Percentiles rank a stretch among this genome's conserved stretches.
Conservation (phyloP, 441 rosid genomes). For the Gossypium lobatum region DNA sequence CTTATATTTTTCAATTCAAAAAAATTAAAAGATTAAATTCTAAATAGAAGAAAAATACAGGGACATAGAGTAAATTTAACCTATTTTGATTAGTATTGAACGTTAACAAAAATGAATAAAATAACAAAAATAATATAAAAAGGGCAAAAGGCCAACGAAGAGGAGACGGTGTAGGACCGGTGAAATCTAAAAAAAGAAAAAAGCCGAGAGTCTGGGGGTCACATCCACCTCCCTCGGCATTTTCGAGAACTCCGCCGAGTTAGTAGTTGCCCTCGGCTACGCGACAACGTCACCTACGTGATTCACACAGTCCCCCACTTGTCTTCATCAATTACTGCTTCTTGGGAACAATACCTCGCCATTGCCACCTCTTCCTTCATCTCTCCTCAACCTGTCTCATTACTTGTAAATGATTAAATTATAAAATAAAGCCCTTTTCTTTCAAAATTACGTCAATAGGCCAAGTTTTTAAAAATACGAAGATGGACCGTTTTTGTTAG, state of each 20-base stretch:
- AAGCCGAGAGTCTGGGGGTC: neutral
- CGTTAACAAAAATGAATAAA: too few species aligned
- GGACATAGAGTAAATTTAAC: too few species aligned
- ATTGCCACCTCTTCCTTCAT: neutral
- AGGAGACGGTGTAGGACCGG: conserved; percentile 7
- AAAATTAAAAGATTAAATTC: neutral
- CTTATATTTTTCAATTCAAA: too few species aligned
- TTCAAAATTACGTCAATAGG: too few species aligned
- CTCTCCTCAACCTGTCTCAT: neutral
- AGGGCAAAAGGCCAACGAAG: neutral
- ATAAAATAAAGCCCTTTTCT: too few species aligned
- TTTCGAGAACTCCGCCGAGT: neutral
- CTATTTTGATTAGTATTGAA: too few species aligned
- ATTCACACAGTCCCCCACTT: neutral
- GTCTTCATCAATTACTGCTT: neutral
- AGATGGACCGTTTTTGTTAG: too few species aligned
- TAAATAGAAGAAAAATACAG: too few species aligned
- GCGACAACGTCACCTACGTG: conserved; percentile 19
- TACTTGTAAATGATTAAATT: too few species aligned
- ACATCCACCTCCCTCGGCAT: conserved; percentile 28
- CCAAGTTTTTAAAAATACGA: too few species aligned
- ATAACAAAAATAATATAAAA: neutral
- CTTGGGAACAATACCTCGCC: neutral
- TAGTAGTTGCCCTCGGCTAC: neutral
- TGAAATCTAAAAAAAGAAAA: neutral